Conservation (phyloP, 305 asterid species). For the Fraxinus albicans region DNA sequence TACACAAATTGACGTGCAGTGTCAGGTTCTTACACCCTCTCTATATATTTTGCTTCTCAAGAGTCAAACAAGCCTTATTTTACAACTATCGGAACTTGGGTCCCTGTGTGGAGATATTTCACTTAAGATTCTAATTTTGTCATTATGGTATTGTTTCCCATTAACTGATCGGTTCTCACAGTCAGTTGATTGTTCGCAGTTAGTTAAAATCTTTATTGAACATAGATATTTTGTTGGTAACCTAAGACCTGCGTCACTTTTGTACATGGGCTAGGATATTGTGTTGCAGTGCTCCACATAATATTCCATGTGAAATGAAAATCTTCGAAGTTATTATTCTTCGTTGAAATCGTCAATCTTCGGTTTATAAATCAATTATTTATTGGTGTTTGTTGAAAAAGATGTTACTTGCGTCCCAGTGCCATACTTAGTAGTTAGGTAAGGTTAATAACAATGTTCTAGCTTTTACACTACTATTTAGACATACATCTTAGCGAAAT, state of each 20-base stretch:
- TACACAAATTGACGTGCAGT: conserved; percentile 72
- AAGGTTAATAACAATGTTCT: not conserved
- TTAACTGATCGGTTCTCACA: not conserved
- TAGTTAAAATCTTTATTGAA: not conserved
- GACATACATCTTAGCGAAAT: not conserved
- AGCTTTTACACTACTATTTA: not conserved
- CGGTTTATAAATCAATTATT: not conserved
- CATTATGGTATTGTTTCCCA: not conserved
- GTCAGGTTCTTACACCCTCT: conserved; percentile 60
- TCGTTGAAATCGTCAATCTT: not conserved
- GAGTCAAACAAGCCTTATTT: not conserved
- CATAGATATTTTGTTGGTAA: not conserved
- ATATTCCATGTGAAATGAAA: conserved; percentile 2
- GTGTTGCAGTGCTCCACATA: not conserved
- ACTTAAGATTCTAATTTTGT: not conserved
- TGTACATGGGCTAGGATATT: not conserved
- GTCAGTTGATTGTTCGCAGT: not conserved
- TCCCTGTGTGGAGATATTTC: not conserved
- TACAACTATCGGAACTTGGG: not conserved
- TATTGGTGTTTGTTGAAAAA: not conserved
- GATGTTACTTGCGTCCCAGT: not conserved
- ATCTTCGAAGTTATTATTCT: not conserved
- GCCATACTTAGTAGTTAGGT: not conserved
- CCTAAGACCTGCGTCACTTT: not conserved
- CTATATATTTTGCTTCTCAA: conserved; percentile 6